Evolutionary conservation across 2,329 filamentous ascomycete genomes (phyloP).

Genomic region (Parastagonospora avenae): DNA sequence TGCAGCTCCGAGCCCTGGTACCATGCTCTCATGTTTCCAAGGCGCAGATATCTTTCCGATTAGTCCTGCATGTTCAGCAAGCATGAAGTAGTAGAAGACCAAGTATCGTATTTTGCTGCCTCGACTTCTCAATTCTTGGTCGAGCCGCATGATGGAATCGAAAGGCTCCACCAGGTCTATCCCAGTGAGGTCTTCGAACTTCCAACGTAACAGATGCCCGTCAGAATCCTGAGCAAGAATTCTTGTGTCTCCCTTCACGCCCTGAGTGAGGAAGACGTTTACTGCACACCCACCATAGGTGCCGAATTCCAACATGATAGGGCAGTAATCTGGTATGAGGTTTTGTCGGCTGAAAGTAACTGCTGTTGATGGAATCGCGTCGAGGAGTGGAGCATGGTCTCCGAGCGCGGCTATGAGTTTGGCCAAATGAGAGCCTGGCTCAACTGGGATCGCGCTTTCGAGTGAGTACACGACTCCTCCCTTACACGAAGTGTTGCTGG

Average conservation of each 20-base stretch:
- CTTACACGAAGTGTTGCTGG: neutral
- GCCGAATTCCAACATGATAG: neutral
- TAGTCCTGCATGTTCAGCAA: conserved; percentile 14
- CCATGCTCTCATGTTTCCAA: neutral
- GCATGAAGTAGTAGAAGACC: conserved; percentile 15
- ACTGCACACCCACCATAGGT: neutral
- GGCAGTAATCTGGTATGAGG: neutral
- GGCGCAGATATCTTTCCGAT: conserved; percentile 2
- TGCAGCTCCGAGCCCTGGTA: conserved; percentile 2
- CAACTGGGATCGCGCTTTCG: neutral
- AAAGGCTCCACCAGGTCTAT: conserved; percentile 5
- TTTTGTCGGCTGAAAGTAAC: neutral
- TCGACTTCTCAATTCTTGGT: neutral
- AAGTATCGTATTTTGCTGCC: conserved; percentile 10
- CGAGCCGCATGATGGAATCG: neutral
- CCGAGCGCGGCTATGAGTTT: neutral
- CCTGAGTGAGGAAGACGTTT: neutral
- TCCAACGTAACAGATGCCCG: neutral
- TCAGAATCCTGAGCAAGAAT: neutral
- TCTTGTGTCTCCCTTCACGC: neutral
- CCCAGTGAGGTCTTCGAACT: neutral
- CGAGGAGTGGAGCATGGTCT: neutral
- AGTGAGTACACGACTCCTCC: neutral
- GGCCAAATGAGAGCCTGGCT: neutral
- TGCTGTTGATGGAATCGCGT: neutral